Base-by-base conservation (phyloP, 805 yeast genomes). In the Barnettozyma botsteinii region DNA sequence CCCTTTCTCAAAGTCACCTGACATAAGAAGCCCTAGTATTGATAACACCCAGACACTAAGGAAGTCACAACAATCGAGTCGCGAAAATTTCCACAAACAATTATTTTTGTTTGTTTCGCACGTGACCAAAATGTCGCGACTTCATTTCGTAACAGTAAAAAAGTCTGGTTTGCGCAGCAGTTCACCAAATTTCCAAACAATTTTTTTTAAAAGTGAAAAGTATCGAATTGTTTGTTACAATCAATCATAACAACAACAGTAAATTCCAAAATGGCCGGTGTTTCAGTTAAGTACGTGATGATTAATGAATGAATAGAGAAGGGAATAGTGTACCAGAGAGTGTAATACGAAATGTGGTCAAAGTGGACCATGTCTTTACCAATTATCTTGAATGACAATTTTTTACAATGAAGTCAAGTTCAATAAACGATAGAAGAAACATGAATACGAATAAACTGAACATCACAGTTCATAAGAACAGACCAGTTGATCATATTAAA, bases 201-300 rank as follows among this genome's bases (percentile, higher is more conserved):
- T 38, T 37, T 37, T 42, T 36, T 30, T 26, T 30, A 38, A 45
- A 42, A 38, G 37, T 40, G 43, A 40, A 40, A 40, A 40, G 43
- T 40, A 35, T 17, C 31, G 33, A 40, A 40, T 27, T 35, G 33
- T 22, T 12, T 18, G 21, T 25, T 20, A 23, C 25, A 36, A 32
- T 22, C 21, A 32, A 26, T 22, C 12, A 32, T 31, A 21, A 37
- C 26, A 42, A 29, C 40, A 37, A 38, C 35, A 36, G 35, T 21
- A 30, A 34, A 71, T 78, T 28, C 30, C 54, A 53, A 75, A 65
- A 87, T 87, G 96, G 84, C 95, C 80, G 95, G 95, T 85, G 89
- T 82, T 81, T 81, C 96, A 77, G 96, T 87, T 72, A 86, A 91
- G 95, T 85, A 85, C 67, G 95, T 84, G 54, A 32, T 15, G 6